Evolutionary conservation across 2,329 filamentous ascomycete species (phyloP).

Genomic region (Aspergillus sp.): DNA sequence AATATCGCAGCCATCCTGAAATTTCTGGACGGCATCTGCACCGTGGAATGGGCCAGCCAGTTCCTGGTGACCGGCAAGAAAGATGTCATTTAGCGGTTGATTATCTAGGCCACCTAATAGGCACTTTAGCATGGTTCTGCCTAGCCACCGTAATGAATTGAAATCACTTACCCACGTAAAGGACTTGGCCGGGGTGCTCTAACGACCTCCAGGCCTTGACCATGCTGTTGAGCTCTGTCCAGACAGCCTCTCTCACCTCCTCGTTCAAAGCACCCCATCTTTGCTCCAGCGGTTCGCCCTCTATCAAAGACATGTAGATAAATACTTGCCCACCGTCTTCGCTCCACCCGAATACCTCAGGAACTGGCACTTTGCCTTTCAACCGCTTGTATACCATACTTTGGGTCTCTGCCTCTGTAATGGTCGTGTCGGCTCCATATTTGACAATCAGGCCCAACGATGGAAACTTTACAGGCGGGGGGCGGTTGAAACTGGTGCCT

Average conservation of each 20-base stretch:
- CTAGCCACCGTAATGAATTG: conserved; percentile 1
- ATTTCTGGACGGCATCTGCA: conserved; percentile 28
- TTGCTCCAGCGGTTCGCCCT: conserved; percentile 21
- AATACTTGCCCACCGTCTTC: conserved; percentile 22
- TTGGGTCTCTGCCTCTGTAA: conserved; percentile 31
- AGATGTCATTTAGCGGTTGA: conserved; percentile 33
- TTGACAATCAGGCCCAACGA: conserved; percentile 37
- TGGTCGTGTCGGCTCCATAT: conserved; percentile 33
- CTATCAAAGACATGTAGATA: conserved; percentile 28
- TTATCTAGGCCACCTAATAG: conserved; percentile 29
- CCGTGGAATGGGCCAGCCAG: conserved; percentile 31
- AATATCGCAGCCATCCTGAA: conserved; percentile 33
- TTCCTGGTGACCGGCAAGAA: conserved; percentile 21
- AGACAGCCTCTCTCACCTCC: conserved; percentile 28
- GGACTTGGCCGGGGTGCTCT: conserved; percentile 7
- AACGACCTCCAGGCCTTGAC: conserved; percentile 23
- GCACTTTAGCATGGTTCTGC: neutral
- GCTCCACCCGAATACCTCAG: conserved; percentile 27
- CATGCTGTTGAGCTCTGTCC: conserved; percentile 29
- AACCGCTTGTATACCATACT: conserved; percentile 26
- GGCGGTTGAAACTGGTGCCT: conserved; percentile 21
- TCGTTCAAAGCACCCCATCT: conserved; percentile 25
- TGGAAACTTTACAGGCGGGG: conserved; percentile 32
- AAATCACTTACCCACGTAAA: conserved; percentile 25
- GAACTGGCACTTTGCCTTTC: conserved; percentile 24